phyloP scores from a whole-genome alignment of 805 yeast genomes.

The Zygoascus ofunaensis region DNA sequence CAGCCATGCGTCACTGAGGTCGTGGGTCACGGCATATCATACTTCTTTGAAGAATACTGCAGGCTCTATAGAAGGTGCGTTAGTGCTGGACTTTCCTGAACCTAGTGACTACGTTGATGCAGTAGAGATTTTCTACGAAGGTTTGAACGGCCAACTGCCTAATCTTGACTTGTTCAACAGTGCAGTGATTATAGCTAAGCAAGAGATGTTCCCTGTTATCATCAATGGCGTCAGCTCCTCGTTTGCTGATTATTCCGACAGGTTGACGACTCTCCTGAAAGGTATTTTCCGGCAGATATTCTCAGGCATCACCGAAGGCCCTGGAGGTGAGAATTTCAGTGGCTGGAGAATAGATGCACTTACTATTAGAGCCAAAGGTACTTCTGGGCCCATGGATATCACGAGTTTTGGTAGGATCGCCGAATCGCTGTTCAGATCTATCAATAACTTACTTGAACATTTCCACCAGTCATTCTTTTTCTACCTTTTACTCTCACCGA shows the following conservation, averaged over 20 bases:
- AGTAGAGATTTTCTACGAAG: conserved; percentile 71
- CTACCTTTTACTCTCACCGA: conserved; percentile 71
- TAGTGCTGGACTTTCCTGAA: conserved; percentile 69
- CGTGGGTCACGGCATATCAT: conserved; percentile 94
- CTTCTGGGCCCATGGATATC: conserved; percentile 55
- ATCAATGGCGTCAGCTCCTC: conserved; percentile 40
- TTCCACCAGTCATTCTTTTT: conserved; percentile 96
- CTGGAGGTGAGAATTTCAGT: conserved; percentile 85
- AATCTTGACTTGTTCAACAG: conserved; percentile 83
- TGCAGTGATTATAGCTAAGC: conserved; percentile 61
- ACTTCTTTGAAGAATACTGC: conserved; percentile 76
- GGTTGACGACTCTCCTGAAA: conserved; percentile 49
- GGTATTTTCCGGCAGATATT: conserved; percentile 64
- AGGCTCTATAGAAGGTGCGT: conserved; percentile 87
- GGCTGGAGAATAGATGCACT: conserved; percentile 95
- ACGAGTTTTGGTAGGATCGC: conserved; percentile 87
- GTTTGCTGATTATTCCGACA: conserved; percentile 32
- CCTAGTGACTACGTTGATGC: conserved; percentile 58
- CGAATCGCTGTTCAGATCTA: conserved; percentile 79
- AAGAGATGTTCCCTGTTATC: conserved; percentile 64
- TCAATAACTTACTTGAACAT: conserved; percentile 86
- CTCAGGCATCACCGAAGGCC: conserved; percentile 54
- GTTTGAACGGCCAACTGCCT: conserved; percentile 92
- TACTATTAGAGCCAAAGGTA: conserved; percentile 63
- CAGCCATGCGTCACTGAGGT: conserved; percentile 55